Percentiles rank a stretch among this genome's conserved stretches.
Evolutionary conservation across 495 filamentous ascomycete species (phyloP).

Genomic region (Usnea hakonensis): DNA sequence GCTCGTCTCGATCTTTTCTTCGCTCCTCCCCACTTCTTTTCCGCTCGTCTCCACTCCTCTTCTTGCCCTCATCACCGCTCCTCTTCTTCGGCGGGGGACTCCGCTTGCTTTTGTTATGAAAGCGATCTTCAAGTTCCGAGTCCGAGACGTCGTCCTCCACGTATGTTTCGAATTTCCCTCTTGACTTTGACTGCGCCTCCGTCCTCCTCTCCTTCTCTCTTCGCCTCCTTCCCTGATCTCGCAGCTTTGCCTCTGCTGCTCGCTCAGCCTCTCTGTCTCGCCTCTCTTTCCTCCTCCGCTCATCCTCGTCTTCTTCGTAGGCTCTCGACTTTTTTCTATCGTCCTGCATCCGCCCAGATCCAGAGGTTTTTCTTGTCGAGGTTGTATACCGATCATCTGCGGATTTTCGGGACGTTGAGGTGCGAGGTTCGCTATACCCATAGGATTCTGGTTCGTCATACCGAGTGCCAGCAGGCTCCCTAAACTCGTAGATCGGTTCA

Average conservation of each 20-base stretch:
- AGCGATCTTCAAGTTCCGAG: slow-evolving; percentile 18
- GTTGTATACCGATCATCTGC: slow-evolving; percentile 19
- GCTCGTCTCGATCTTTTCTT: slow-evolving; percentile 14
- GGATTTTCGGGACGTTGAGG: slow-evolving; percentile 16
- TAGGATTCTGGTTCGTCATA: slow-evolving; percentile 33
- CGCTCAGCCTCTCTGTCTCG: slow-evolving; percentile 10
- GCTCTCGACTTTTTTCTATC: slow-evolving; percentile 27
- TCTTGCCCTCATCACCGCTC: slow-evolving; percentile 19
- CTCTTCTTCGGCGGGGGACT: slow-evolving; percentile 16
- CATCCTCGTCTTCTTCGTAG: slow-evolving; percentile 31
- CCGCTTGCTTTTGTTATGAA: slow-evolving; percentile 6
- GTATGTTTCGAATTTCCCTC: slow-evolving; percentile 19
- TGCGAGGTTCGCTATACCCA: slow-evolving; percentile 34
- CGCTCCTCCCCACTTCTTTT: slow-evolving; percentile 18
- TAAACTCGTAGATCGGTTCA: slow-evolving; percentile 41
- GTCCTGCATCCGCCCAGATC: slow-evolving; percentile 26
- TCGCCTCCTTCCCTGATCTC: slow-evolving; percentile 23
- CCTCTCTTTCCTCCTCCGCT: slow-evolving; percentile 15
- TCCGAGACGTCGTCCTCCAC: slow-evolving; percentile 31
- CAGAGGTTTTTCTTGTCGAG: slow-evolving; percentile 26
- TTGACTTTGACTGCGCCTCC: slow-evolving; percentile 41
- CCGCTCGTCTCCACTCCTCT: slow-evolving; percentile 9
- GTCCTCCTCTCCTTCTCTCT: slow-evolving; percentile 46
- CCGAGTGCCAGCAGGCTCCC: slow-evolving; percentile 28
- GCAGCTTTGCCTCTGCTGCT: not conserved